Conservation (phyloP, 1,284 basidiomycete genomes). For the Rhizopogon parksii region DNA sequence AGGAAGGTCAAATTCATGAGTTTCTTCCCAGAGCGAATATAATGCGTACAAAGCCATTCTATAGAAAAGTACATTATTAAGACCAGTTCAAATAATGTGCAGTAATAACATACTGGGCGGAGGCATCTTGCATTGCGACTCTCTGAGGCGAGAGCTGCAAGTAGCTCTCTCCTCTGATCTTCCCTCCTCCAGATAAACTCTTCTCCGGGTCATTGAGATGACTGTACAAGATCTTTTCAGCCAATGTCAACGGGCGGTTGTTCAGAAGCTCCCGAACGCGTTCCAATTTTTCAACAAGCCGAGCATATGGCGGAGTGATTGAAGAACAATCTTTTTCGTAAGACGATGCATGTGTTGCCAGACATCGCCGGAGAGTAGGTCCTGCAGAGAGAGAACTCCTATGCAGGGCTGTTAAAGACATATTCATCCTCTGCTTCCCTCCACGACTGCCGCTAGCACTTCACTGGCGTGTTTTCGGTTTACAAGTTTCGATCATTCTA, state of each 20-base stretch:
- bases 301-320: slow-evolving; percentile 85
- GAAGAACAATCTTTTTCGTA: slow-evolving; percentile 66
- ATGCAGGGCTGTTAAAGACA: slow-evolving; percentile 18
- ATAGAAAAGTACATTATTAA: slow-evolving; percentile 13
- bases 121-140: slow-evolving; percentile 99
- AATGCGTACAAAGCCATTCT: slow-evolving; percentile 72
- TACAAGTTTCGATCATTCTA: not conserved
- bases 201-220: slow-evolving; percentile 82
- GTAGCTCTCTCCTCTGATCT: slow-evolving; percentile 82
- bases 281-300: slow-evolving; percentile 70
- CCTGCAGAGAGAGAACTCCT: slow-evolving; percentile 9
- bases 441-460: not conserved
- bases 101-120: slow-evolving; percentile 72
- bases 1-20: slow-evolving; percentile 9
- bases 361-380: slow-evolving; percentile 22
- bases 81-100: not conserved
- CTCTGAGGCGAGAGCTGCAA: slow-evolving; percentile 88
- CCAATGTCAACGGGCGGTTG: slow-evolving; percentile 75
- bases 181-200: slow-evolving; percentile 59
- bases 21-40: not conserved
- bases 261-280: slow-evolving; percentile 67
- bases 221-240: slow-evolving; percentile 97
- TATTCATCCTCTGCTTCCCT: slow-evolving; percentile 1
- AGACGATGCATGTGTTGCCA: slow-evolving; percentile 51
- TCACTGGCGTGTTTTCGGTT: not conserved